Conservation (phyloP, 805 yeast species). For the Ogataea nonfermentans region DNA sequence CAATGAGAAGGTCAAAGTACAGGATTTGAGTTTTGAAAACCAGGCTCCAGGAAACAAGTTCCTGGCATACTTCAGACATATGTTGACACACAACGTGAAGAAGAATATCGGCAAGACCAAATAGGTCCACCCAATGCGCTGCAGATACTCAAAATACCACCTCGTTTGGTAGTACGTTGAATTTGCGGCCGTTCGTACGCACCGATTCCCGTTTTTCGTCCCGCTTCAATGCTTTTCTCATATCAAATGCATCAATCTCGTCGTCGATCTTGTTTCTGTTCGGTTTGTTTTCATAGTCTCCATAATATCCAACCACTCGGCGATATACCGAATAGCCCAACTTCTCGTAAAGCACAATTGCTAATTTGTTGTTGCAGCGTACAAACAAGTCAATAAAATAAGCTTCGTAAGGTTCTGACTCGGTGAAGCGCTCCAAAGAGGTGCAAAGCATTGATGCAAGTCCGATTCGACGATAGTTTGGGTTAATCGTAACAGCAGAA, state of each 20-base stretch:
- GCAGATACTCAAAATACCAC: constrained; percentile 48
- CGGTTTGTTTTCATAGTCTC: constrained; percentile 40
- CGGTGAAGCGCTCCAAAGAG: constrained; percentile 70
- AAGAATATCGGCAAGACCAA: constrained; percentile 12
- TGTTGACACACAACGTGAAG: constrained; percentile 19
- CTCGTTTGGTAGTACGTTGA: constrained; percentile 64
- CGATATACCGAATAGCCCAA: constrained; percentile 83
- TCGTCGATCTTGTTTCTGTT: constrained; percentile 52
- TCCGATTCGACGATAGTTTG: constrained; percentile 79
- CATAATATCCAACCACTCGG: constrained; percentile 87
- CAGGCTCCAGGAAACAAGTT: constrained; percentile 15
- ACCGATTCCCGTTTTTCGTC: constrained; percentile 54
- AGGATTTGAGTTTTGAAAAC: constrained; percentile 11
- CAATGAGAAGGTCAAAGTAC: constrained; percentile 15
- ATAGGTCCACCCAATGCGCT: neutral
- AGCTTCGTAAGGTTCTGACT: constrained; percentile 69
- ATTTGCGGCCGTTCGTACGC: constrained; percentile 58
- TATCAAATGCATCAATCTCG: constrained; percentile 82
- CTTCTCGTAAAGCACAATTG: constrained; percentile 78
- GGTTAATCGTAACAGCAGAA: constrained; percentile 89
- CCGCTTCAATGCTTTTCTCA: constrained; percentile 64
- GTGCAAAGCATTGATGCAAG: constrained; percentile 78
- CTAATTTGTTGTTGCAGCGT: constrained; percentile 77
- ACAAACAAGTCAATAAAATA: constrained; percentile 91
- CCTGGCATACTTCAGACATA: constrained; percentile 19